phyloP scores from a whole-genome alignment of 2,329 filamentous ascomycete species.

The Botrytis paeoniae region DNA sequence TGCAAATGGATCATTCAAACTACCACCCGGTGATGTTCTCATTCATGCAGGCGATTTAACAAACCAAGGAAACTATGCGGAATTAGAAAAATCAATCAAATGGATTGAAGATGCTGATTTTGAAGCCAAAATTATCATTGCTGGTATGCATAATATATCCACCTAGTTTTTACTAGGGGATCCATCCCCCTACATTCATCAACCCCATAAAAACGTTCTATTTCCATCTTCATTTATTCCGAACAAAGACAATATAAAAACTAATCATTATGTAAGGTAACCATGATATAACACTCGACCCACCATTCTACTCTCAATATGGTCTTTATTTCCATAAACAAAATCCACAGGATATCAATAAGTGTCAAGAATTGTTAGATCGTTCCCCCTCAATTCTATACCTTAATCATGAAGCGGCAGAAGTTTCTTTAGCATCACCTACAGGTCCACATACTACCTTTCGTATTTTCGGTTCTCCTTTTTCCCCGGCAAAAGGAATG shows the following conservation, averaged over 20 bases:
- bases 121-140: conserved; percentile 67
- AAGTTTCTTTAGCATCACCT: conserved; percentile 52
- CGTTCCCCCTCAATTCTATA: conserved; percentile 57
- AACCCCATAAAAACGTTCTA: neutral
- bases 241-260: neutral
- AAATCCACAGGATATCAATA: conserved; percentile 48
- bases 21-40: conserved; percentile 70
- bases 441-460: conserved; percentile 58
- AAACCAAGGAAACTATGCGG: conserved; percentile 62
- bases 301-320: conserved; percentile 56
- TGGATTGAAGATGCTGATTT: conserved; percentile 69
- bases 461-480: conserved; percentile 69
- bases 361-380: conserved; percentile 50
- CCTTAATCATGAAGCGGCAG: conserved; percentile 56
- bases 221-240: conserved; percentile 14
- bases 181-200: neutral
- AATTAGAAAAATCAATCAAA: conserved; percentile 58
- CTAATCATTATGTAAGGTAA: conserved; percentile 52
- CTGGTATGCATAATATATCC: conserved; percentile 47
- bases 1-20: conserved; percentile 51
- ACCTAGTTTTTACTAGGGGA: neutral
- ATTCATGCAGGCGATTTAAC: conserved; percentile 76
- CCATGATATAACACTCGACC: conserved; percentile 70
- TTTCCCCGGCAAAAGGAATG: conserved; percentile 52
- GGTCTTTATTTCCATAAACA: conserved; percentile 56